These are phyloP conservation scores for Blastobotrys arbuscula DNA, from an alignment of 1,139 yeast species.

Conservation along the genomic window DNA sequence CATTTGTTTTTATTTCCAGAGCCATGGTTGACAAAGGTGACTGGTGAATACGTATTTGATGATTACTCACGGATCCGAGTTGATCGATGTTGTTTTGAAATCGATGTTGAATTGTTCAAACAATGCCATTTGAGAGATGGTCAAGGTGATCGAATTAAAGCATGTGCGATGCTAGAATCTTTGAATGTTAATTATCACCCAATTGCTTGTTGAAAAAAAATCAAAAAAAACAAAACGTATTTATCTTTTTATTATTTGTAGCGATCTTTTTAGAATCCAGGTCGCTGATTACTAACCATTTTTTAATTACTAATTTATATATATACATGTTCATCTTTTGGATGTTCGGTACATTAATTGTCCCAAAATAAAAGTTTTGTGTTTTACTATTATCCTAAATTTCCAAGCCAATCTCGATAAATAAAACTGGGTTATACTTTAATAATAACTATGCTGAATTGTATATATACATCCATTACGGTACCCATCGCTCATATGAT, in stretches of 20 bases:
- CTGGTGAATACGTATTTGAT: slow-evolving; percentile 8
- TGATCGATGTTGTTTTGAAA: slow-evolving; percentile 9
- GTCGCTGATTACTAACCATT: neutral
- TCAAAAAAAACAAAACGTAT: no score
- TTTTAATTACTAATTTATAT: neutral
- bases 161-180: slow-evolving; percentile 4
- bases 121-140: neutral
- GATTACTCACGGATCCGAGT: slow-evolving; percentile 13
- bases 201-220: neutral
- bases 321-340: no score
- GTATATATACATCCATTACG: no score
- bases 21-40: neutral
- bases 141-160: slow-evolving; percentile 1
- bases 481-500: no score
- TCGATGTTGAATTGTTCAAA: slow-evolving; percentile 12
- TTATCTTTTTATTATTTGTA: neutral
- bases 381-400: neutral
- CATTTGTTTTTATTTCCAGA: slow-evolving; percentile 7
- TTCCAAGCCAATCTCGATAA: no score
- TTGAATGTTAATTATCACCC: neutral
- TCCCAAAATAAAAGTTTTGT: slow-evolving; percentile 3
- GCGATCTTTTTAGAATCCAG: neutral
- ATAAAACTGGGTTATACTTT: no score
- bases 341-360: neutral
- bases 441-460: no score